Evolutionary conservation across 2,329 filamentous ascomycete species (phyloP).

Genomic region (Alternaria gaisen): DNA sequence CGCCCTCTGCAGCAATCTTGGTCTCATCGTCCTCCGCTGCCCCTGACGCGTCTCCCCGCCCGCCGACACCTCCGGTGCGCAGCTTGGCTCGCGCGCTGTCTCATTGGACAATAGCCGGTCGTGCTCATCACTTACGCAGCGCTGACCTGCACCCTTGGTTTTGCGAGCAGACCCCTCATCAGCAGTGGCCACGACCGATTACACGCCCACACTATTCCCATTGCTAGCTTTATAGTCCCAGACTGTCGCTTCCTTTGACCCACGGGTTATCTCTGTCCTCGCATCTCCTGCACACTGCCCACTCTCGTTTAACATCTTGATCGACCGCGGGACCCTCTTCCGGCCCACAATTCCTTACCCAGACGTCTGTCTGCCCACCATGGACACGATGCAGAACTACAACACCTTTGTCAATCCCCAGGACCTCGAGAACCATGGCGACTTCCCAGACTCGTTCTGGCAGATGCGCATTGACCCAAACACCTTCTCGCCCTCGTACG

Average conservation of each 20-base stretch:
- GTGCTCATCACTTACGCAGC: constrained; percentile 18
- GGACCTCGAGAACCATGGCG: constrained; percentile 24
- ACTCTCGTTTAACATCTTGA: constrained; percentile 20
- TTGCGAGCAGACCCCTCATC: constrained; percentile 20
- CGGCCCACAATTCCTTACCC: constrained; percentile 14
- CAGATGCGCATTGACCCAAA: constrained; percentile 19
- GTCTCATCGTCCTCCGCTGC: constrained; percentile 7
- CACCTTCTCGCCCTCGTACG: constrained; percentile 12
- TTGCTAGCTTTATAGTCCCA: constrained; percentile 14
- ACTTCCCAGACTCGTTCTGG: constrained; percentile 28
- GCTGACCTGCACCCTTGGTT: constrained; percentile 19
- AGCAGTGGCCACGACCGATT: constrained; percentile 20
- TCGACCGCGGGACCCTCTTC: constrained; percentile 17
- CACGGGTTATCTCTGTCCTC: constrained; percentile 13
- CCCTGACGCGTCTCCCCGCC: constrained; percentile 22
- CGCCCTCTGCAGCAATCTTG: constrained; percentile 7
- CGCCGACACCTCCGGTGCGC: constrained; percentile 19
- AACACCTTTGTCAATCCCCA: constrained; percentile 31
- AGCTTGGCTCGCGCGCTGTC: constrained; percentile 16
- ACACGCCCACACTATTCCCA: constrained; percentile 8
- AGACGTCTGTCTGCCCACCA: constrained; percentile 17
- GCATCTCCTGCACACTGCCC: constrained; percentile 7
- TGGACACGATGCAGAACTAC: constrained; percentile 30
- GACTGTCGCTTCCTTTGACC: constrained; percentile 14
- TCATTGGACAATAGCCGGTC: constrained; percentile 20